phyloP scores from a whole-genome alignment of 331 rosid genomes.

The Pyrus hybrid region DNA sequence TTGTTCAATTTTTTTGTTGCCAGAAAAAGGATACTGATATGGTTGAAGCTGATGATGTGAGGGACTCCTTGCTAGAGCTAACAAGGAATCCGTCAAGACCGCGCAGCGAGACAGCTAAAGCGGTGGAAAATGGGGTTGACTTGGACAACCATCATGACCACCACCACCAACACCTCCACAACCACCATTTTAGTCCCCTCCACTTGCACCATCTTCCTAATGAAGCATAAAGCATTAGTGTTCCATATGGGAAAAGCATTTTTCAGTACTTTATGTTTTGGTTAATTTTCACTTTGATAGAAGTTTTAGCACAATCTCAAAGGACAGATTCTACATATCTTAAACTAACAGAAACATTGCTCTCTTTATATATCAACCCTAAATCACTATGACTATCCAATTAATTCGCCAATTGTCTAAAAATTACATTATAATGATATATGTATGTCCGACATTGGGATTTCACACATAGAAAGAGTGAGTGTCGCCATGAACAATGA shows the following conservation, averaged over 20 bases:
- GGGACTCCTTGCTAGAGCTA: constrained; percentile 65
- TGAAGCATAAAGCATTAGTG: neutral
- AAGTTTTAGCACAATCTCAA: neutral
- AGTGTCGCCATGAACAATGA: neutral
- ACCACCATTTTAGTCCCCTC: constrained; percentile 13
- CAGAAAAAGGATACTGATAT: constrained; percentile 71
- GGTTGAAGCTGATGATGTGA: constrained; percentile 70
- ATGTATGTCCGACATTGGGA: neutral
- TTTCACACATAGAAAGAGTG: neutral
- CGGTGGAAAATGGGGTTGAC: constrained; percentile 25
- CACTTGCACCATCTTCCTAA: constrained; percentile 21
- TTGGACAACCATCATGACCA: constrained; percentile 35
- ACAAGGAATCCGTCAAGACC: constrained; percentile 53
- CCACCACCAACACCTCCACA: constrained; percentile 26
- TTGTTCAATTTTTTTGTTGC: neutral
- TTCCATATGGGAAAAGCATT: neutral
- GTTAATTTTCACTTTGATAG: neutral
- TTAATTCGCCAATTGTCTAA: neutral
- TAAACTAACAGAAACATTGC: no score
- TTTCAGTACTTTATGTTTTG: neutral
- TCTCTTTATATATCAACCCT: no score
- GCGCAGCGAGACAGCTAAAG: constrained; percentile 30
- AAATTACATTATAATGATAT: neutral
- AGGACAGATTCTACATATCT: neutral
- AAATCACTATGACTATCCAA: no score